Evolutionary conservation across 148 eudicot genomes (phyloP).

Genomic region (Pouteria glomerata): DNA sequence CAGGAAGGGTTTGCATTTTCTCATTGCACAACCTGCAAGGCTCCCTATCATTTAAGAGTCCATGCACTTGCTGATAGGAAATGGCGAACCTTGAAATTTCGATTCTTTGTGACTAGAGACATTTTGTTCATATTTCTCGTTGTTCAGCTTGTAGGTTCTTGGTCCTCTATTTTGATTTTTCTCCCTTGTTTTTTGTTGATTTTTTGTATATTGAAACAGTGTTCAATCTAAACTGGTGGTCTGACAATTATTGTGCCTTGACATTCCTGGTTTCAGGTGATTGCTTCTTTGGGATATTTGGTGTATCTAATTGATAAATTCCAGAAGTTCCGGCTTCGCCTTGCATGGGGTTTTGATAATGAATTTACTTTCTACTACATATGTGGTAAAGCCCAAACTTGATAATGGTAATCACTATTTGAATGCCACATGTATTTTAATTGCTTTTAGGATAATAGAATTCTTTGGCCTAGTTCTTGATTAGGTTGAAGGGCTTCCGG

Average conservation of each 20-base stretch:
- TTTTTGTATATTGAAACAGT: neutral
- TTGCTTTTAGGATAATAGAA: neutral
- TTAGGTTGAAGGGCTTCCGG: too few species aligned
- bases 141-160: constrained; percentile 80
- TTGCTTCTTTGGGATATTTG: constrained; percentile 65
- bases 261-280: too few species aligned
- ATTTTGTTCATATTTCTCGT: constrained; percentile 77
- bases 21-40: constrained; percentile 98
- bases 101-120: constrained; percentile 93
- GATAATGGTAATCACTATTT: neutral
- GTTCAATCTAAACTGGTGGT: neutral
- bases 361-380: constrained; percentile 82
- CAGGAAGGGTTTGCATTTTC: constrained; percentile 99
- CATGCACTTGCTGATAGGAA: constrained; percentile 82
- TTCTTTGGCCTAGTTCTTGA: too few species aligned
- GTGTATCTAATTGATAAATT: constrained; percentile 70
- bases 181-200: neutral
- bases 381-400: constrained; percentile 51
- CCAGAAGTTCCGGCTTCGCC: constrained; percentile 76
- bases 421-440: neutral
- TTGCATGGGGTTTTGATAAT: constrained; percentile 70
- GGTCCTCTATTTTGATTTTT: constrained; percentile 14
- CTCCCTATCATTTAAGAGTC: constrained; percentile 85
- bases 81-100: constrained; percentile 91
- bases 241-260: neutral